These are phyloP conservation scores for Hypoxylon sp. DNA, from an alignment of 2,329 filamentous ascomycete species.

Conservation along the genomic window DNA sequence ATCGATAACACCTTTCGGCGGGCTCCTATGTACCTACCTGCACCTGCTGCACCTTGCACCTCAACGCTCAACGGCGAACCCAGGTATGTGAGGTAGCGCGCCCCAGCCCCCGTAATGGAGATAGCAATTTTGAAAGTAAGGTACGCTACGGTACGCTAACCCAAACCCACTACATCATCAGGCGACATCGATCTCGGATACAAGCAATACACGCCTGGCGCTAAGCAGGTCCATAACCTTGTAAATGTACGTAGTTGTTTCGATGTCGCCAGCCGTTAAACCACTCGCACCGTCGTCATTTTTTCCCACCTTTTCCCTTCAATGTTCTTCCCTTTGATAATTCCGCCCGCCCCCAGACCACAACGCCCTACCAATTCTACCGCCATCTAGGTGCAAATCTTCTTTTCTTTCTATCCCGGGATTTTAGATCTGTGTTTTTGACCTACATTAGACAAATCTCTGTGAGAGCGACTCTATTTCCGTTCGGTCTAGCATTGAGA, in stretches of 20 bases:
- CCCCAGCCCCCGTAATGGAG: conserved; percentile 25
- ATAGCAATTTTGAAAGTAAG: conserved; percentile 32
- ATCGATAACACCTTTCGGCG: not conserved
- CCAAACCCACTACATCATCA: conserved; percentile 46
- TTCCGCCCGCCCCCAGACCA: conserved; percentile 32
- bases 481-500: conserved; percentile 25
- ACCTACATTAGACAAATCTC: conserved; percentile 35
- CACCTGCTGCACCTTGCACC: too few species aligned
- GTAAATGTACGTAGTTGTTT: conserved; percentile 43
- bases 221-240: conserved; percentile 41
- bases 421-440: conserved; percentile 31
- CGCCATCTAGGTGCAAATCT: conserved; percentile 4
- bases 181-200: conserved; percentile 45
- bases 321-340: conserved; percentile 40
- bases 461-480: conserved; percentile 34
- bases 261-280: conserved; percentile 41
- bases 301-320: conserved; percentile 39
- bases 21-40: not conserved
- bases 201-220: conserved; percentile 28
- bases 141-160: conserved; percentile 34
- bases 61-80: not conserved
- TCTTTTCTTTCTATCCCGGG: conserved; percentile 10
- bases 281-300: conserved; percentile 43
- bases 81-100: not conserved
- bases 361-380: conserved; percentile 12